Evolutionary conservation across 2,329 filamentous ascomycete species (phyloP), one percentile per base, ranked within the genome.

Genomic region (Podosphaera aphanis): DNA sequence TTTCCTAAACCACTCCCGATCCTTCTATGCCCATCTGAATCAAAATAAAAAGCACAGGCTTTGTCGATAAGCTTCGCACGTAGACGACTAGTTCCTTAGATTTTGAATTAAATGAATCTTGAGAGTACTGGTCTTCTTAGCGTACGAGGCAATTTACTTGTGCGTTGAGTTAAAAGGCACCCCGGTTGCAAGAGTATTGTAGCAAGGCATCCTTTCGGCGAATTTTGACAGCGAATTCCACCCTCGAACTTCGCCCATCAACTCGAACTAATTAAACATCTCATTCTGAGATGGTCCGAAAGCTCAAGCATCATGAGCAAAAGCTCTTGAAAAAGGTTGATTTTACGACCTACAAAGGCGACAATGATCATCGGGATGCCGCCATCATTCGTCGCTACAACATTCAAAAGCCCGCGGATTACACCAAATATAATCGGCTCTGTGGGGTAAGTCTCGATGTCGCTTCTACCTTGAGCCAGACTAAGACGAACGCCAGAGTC

Each of bases 271-370:
- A 8, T 11, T 21, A 15, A 42, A 3, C 3, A 21, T 43, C 43
- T 40, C 39, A 7, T 44, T 31, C 16, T 60, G 71, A 54, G 20
- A 95, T 95, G 90, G 84, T 93, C 55, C 80, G 90, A 56, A 85
- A 93, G 68, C 76, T 98, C 60, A 95, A 94, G 66, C 75, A 93
- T 65, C 88, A 94, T 65, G 90, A 98, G 76, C 77, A 90, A 61
- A 92, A 90, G 71, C 80, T 95, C 60, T 74, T 95, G 53, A 70
- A 73, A 57, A 88, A 88, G 60, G 85, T 90, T 63, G 86, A 98
- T 66, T 93, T 98, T 65, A 78, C 86, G 61, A 90, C 80, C 59
- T 93, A 88, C 70, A 90, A 90, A 64, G 77, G 77, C 58, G 86
- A 95, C 66, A 74, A 79, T 58, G 71, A 75, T 56, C 90, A 98